phyloP scores from a whole-genome alignment of 2,329 filamentous ascomycete genomes.

The Penicillium aurantiogriseum region DNA sequence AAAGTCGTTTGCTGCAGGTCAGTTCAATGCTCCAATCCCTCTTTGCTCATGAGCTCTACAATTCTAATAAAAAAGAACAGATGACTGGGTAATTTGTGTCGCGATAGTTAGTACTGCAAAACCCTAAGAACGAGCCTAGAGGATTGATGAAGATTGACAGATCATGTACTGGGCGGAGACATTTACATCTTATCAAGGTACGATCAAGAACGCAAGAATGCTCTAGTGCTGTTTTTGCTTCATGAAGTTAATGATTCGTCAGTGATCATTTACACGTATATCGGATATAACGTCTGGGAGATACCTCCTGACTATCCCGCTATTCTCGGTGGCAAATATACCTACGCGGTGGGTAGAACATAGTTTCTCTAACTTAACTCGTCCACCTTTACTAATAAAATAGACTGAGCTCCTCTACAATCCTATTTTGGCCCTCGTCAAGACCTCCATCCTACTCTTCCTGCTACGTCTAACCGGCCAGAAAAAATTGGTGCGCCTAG shows the following conservation, averaged over 20 bases:
- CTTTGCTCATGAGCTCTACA: not conserved
- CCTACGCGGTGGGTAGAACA: constrained; percentile 10
- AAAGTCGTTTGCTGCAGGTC: constrained; percentile 17
- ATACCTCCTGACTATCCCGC: constrained; percentile 1
- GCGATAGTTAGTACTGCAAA: not conserved
- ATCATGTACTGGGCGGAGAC: constrained; percentile 21
- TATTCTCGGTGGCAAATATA: constrained; percentile 10
- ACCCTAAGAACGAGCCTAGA: not conserved
- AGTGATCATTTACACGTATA: not conserved
- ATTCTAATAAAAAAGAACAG: not conserved
- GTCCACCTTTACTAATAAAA: not conserved
- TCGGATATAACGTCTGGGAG: constrained; percentile 12
- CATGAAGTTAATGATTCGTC: not conserved
- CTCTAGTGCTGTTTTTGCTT: not conserved
- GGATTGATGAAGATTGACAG: constrained; percentile 17
- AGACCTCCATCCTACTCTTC: constrained; percentile 12
- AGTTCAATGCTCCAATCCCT: not conserved
- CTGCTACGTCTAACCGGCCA: constrained; percentile 8
- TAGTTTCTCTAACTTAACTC: not conserved
- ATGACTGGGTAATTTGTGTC: not conserved
- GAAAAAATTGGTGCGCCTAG: constrained; percentile 3
- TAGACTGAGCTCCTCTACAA: constrained; percentile 12
- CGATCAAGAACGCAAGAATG: not conserved
- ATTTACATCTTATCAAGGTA: constrained; percentile 17
- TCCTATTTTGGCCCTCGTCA: constrained; percentile 8